These are phyloP conservation scores for Rhodotorula mucilaginosa DNA, from an alignment of 1,284 basidiomycete species.

Conservation along the genomic window DNA sequence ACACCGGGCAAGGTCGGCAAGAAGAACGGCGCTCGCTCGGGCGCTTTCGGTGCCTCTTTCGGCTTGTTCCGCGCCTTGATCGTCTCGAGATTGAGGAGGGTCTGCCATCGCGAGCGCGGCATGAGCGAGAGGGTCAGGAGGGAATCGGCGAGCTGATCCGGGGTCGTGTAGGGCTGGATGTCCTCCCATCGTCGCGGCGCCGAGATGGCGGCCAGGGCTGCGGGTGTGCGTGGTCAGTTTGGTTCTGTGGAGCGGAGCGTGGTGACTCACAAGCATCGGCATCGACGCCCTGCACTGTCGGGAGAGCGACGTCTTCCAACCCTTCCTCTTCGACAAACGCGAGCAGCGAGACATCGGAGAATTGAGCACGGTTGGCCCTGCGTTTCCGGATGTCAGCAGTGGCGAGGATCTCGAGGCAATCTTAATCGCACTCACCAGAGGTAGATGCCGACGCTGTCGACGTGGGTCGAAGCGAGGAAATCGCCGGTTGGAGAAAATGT, in stretches of 20 bases:
- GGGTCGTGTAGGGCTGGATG: conserved; percentile 64
- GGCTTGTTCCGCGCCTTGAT: conserved; percentile 96
- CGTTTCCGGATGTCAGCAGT: background rate
- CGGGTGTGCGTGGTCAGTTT: background rate
- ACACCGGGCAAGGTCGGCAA: conserved; percentile 83
- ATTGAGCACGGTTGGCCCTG: conserved; percentile 85
- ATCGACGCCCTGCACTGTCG: conserved; percentile 76
- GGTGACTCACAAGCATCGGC: conserved; percentile 48
- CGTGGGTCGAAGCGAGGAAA: conserved; percentile 91
- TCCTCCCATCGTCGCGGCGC: conserved; percentile 49
- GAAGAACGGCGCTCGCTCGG: conserved; percentile 96
- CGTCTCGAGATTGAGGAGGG: conserved; percentile 89
- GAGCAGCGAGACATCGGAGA: conserved; percentile 77
- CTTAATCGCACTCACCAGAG: conserved; percentile 62
- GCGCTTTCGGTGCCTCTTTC: conserved; percentile 88
- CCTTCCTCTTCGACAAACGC: conserved; percentile 74
- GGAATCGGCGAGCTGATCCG: conserved; percentile 78
- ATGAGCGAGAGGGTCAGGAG: conserved; percentile 87
- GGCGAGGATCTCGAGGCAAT: background rate
- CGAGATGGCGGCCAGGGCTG: conserved; percentile 28
- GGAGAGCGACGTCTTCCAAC: conserved; percentile 63
- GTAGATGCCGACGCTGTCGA: conserved; percentile 89
- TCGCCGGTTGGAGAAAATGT: conserved; percentile 93
- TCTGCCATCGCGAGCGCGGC: conserved; percentile 92
- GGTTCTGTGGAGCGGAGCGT: background rate